A percentile compares a stretch with the other conserved stretches of the same genome.
phyloP scores from a whole-genome alignment of 2,329 filamentous ascomycete species.

The Hirsutella rhossiliensis region DNA sequence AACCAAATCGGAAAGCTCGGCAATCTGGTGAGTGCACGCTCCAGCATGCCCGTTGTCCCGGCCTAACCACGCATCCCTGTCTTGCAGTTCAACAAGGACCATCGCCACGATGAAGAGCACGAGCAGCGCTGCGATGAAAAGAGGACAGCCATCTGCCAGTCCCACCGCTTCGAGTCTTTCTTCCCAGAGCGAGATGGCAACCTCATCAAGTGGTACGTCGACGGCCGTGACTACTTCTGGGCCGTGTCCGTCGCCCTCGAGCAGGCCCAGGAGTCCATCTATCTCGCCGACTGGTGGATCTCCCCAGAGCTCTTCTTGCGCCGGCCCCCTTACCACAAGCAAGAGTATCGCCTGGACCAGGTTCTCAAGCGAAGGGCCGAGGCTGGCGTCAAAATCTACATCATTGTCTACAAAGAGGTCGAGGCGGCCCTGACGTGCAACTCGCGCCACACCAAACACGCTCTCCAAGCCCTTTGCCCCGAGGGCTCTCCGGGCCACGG shows the following conservation, averaged over 20 bases:
- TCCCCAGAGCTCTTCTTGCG: slow-evolving; percentile 80
- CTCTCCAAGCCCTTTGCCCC: slow-evolving; percentile 66
- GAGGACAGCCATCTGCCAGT: slow-evolving; percentile 56
- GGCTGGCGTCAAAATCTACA: slow-evolving; percentile 85
- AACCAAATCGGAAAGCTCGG: slow-evolving; percentile 50
- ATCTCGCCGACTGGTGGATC: slow-evolving; percentile 96
- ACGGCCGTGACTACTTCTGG: slow-evolving; percentile 92
- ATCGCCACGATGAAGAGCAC: slow-evolving; percentile 89
- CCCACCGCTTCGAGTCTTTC: slow-evolving; percentile 79
- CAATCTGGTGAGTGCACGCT: slow-evolving; percentile 38
- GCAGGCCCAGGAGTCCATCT: slow-evolving; percentile 81
- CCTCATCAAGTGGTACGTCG: slow-evolving; percentile 92
- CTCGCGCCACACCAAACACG: slow-evolving; percentile 84
- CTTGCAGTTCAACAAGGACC: slow-evolving; percentile 63
- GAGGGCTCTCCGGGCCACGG: slow-evolving; percentile 70
- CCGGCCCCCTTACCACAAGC: slow-evolving; percentile 68
- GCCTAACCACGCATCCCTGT: slow-evolving; percentile 1
- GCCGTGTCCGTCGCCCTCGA: slow-evolving; percentile 86
- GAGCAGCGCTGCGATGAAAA: slow-evolving; percentile 77
- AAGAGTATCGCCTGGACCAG: slow-evolving; percentile 79
- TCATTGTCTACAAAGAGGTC: slow-evolving; percentile 86
- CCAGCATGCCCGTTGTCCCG: background rate
- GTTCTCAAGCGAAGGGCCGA: slow-evolving; percentile 81
- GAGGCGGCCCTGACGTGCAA: slow-evolving; percentile 80
- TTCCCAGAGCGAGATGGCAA: slow-evolving; percentile 81